These are phyloP conservation scores for Psidium guajava DNA, from an alignment of 345 rosid genomes.

Conservation along the genomic window DNA sequence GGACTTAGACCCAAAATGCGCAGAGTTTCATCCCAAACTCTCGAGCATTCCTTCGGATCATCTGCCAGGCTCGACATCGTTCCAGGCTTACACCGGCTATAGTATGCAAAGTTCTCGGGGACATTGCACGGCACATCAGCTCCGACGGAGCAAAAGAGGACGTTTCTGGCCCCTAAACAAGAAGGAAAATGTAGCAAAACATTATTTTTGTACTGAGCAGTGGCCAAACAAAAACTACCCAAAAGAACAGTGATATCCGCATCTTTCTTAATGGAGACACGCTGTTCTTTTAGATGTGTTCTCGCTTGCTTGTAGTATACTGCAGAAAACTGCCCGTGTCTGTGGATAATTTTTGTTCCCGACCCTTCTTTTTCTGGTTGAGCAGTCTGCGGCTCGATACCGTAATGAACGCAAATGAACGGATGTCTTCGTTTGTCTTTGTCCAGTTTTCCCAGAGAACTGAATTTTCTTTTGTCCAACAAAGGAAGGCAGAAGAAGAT, in stretches of 20 bases:
- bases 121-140: background rate
- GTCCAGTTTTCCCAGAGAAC: background rate
- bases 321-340: too few species aligned
- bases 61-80: background rate
- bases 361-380: background rate
- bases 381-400: background rate
- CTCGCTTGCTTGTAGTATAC: too few species aligned
- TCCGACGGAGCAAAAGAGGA: background rate
- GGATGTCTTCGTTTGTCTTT: background rate
- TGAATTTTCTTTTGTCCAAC: background rate
- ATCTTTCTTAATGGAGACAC: background rate
- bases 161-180: background rate
- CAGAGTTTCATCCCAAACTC: background rate
- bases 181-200: background rate
- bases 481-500: background rate
- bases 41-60: background rate
- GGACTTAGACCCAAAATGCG: background rate
- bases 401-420: background rate
- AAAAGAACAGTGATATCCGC: background rate
- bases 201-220: background rate
- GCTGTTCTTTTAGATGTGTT: too few species aligned
- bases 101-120: background rate
- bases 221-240: background rate
- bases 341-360: too few species aligned
- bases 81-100: background rate